Evolutionary conservation across 345 rosid species (phyloP), one percentile per base, ranked within the genome.

Genomic region (Rubroshorea leprosula): DNA sequence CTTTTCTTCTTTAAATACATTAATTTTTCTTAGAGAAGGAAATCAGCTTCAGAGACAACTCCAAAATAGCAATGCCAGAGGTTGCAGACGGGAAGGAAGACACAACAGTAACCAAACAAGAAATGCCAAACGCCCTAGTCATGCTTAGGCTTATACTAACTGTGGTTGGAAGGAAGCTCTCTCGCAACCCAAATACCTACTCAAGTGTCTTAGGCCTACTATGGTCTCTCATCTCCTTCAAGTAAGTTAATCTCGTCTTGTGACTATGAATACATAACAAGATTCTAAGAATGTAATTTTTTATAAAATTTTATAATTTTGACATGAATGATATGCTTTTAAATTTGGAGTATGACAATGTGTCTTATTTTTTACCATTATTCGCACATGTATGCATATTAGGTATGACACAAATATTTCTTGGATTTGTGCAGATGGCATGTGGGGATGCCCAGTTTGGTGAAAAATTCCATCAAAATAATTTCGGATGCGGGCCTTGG

Each of bases 401-500:
- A n/a, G n/a, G n/a, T n/a, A n/a, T n/a, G n/a, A n/a, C n/a, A n/a
- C n/a, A n/a, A n/a, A n/a, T n/a, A n/a, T n/a, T n/a, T n/a, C n/a
- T n/a, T n/a, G n/a, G n/a, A n/a, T n/a, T n/a, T n/a, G 60, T 57
- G 44, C 72, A 87, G 89, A 70, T 84, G 86, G 89, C 66, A 83
- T 62, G 77, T 78, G 55, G 74, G 78, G 44, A 59, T 87, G 90
- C 95, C 95, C 19, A 77, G 68, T 57, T 58, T 87, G 64, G 75
- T 84, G 45, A 80, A 77, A 55, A 68, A 78, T 52, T 87, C 91
- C 1, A 87, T 87, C 49, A 73, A 78, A 75, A 77, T 84, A 17
- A 75, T 87, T 35, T 87, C 95, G 23, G 86, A 84, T 72, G 87
- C 95, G 4, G 91, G 95, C 17, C 86, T 84, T 49, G 95, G 91